Base-by-base conservation (phyloP, 805 yeast genomes). In the Saccharomycopsis capsularis region DNA sequence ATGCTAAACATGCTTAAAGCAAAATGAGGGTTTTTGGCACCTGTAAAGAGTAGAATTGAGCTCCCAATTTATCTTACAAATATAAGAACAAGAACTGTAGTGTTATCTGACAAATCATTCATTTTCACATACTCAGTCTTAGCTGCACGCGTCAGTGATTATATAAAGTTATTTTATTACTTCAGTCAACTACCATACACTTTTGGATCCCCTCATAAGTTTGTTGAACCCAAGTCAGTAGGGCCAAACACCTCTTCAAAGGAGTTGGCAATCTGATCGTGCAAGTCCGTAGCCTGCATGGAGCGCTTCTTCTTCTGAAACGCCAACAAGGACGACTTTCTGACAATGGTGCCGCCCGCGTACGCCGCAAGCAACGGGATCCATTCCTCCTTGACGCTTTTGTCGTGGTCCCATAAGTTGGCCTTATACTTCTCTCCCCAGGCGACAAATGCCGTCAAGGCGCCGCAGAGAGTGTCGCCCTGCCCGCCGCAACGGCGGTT, bases 401-500 rank as follows among this genome's bases (percentile, higher is more conserved):
- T 59, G 1, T 66, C 60, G 19, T 67, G 74, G 1, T 73, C 72
- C 90, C 95, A 86, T 1, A 82, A 58, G 2, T 69, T 63, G 29
- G 71, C 59, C 51, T 76, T 74, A 60, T 85, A 83, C n/a, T 70
- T 65, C 22, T 74, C 60, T 4, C 85, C 78, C 95, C 95, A 91
- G 3, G 87, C 85, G 30, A 85, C 59, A 58, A 91, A 70, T 0
- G 95, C 82, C 1, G 90, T 89, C n/a, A 89, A 66, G 22, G 86
- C 69, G 0, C 99, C 99, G 0, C 91, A 78, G 36, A 93, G 63
- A 0, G 96, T 85, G 59, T 93, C 99, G 23, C 99, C 99, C 66
- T 93, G 98, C 0, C 99, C 99, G 11, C 97, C 96, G 5, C 86
- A 95, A 47, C 99, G 72, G 59, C 86, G 83, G 44, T 68, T 64